Conservation (phyloP, 148 eudicot genomes). For the Chenopodium berlandieri region DNA sequence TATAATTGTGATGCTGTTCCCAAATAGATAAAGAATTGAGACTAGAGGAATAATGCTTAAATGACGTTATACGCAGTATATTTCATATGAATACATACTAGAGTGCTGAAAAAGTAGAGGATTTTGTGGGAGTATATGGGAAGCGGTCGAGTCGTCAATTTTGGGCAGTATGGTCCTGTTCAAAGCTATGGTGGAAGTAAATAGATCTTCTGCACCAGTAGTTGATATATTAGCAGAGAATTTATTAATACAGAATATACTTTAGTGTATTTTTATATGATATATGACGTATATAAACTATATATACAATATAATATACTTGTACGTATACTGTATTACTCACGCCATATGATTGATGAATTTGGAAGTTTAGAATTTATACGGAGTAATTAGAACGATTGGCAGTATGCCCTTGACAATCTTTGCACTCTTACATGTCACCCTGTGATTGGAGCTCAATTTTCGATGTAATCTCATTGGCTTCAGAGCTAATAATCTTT, state of each 20-base stretch:
- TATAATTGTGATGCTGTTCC: not conserved
- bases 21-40: not conserved
- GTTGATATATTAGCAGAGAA: conserved; percentile 1
- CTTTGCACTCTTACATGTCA: conserved; percentile 29
- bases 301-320: not conserved
- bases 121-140: conserved; percentile 7
- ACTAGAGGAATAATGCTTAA: not conserved
- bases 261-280: not conserved
- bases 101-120: conserved; percentile 5
- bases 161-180: conserved; percentile 28
- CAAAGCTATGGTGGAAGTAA: conserved; percentile 27
- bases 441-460: conserved; percentile 19
- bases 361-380: conserved; percentile 3
- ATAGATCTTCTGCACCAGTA: conserved; percentile 21
- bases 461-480: conserved; percentile 19
- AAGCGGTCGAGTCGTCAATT: conserved; percentile 20
- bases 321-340: no score
- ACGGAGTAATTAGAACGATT: conserved; percentile 10
- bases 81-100: not conserved
- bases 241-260: not conserved
- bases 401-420: conserved; percentile 12
- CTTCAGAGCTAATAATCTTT: conserved; percentile 6
- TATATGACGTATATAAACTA: not conserved
- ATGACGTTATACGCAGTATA: not conserved
- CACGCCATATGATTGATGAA: conserved; percentile 5